These are phyloP conservation scores for Mycena haematopus DNA, from an alignment of 768 basidiomycete species.

Conservation along the genomic window DNA sequence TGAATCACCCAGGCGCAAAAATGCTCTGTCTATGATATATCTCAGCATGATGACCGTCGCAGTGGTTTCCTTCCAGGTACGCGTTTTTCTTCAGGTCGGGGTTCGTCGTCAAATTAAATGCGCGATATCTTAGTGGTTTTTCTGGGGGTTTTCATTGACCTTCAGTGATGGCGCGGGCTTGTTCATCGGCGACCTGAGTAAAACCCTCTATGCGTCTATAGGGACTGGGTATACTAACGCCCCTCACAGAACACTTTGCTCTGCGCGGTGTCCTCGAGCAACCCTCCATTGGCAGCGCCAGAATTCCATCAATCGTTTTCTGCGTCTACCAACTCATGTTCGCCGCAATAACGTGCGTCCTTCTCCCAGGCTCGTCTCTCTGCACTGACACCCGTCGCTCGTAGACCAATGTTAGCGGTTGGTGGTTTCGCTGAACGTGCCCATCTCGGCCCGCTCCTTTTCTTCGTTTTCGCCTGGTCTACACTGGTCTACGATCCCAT, in stretches of 20 bases:
- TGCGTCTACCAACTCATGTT: constrained; percentile 92
- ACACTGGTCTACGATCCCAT: constrained; percentile 92
- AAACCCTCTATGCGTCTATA: background rate
- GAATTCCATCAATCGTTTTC: constrained; percentile 78
- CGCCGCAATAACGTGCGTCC: constrained; percentile 79
- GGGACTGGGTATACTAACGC: background rate
- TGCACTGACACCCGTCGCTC: constrained; percentile 32
- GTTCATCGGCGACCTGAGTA: constrained; percentile 86
- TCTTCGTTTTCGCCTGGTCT: constrained; percentile 92
- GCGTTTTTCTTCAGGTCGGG: constrained; percentile 31
- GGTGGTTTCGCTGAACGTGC: constrained; percentile 93
- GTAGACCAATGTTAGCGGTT: constrained; percentile 83
- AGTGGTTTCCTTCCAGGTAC: constrained; percentile 84
- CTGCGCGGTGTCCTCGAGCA: constrained; percentile 78
- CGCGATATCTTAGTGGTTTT: constrained; percentile 74
- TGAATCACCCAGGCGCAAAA: constrained; percentile 70
- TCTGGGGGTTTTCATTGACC: constrained; percentile 94
- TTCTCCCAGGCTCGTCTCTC: background rate
- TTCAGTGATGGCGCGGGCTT: constrained; percentile 77
- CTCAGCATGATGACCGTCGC: constrained; percentile 78
- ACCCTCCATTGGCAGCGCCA: constrained; percentile 74
- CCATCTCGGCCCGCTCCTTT: constrained; percentile 82
- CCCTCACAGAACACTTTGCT: constrained; percentile 72
- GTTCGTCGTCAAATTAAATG: constrained; percentile 15
- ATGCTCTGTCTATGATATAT: constrained; percentile 95